Percentiles rank a stretch among this genome's conserved stretches.
These are phyloP conservation scores for Gynostemma pentaphyllum DNA, from an alignment of 306 rosid species.

Conservation along the genomic window DNA sequence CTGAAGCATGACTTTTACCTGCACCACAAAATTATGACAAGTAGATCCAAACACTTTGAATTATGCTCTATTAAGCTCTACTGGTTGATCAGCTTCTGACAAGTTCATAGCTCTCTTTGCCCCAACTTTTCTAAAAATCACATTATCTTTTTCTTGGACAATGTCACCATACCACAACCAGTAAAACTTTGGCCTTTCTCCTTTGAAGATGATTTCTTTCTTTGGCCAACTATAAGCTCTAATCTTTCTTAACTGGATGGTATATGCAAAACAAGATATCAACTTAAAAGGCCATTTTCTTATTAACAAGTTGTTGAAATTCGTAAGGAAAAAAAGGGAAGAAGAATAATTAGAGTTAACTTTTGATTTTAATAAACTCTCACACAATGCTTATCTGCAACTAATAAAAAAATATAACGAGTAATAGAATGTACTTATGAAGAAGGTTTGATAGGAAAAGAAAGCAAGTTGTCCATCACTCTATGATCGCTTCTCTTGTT, in stretches of 20 bases:
- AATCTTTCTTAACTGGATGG: slow-evolving; percentile 96
- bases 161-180: slow-evolving; percentile 77
- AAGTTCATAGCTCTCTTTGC: slow-evolving; percentile 95
- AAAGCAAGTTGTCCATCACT: slow-evolving; percentile 58
- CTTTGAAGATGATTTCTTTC: slow-evolving; percentile 91
- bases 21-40: slow-evolving; percentile 77
- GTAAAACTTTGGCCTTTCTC: slow-evolving; percentile 80
- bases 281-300: slow-evolving; percentile 46
- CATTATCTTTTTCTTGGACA: slow-evolving; percentile 82
- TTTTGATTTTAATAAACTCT: slow-evolving; percentile 31
- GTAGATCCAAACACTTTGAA: slow-evolving; percentile 73
- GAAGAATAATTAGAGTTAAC: slow-evolving; percentile 23
- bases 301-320: slow-evolving; percentile 23
- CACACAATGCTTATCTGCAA: slow-evolving; percentile 28
- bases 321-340: slow-evolving; percentile 7
- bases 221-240: slow-evolving; percentile 99
- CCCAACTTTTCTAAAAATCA: slow-evolving; percentile 84
- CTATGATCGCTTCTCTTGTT: slow-evolving; percentile 58
- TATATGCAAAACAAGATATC: slow-evolving; percentile 92
- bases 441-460: slow-evolving; percentile 41
- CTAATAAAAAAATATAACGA: slow-evolving; percentile 25
- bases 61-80: slow-evolving; percentile 59
- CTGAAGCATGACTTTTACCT: slow-evolving; percentile 81
- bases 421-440: slow-evolving; percentile 41
- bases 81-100: slow-evolving; percentile 86